phyloP scores from a whole-genome alignment of 805 yeast species.

The Candida insectorum region DNA sequence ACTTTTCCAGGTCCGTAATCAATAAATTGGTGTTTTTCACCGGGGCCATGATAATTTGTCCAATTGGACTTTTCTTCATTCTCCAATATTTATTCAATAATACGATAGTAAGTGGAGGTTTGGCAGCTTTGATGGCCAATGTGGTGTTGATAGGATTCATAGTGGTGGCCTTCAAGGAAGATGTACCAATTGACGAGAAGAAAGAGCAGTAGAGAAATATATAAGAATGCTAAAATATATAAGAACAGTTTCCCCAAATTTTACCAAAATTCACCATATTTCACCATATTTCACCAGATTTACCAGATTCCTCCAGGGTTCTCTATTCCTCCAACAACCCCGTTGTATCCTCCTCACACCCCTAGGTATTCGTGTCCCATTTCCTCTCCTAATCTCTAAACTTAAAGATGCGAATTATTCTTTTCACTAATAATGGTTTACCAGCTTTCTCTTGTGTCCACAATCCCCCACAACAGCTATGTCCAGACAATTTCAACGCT shows the following conservation, averaged over 20 bases:
- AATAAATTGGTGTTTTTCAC: slow-evolving; percentile 71
- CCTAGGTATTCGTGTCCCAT: too few species aligned
- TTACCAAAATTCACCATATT: too few species aligned
- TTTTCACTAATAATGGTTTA: slow-evolving; percentile 43
- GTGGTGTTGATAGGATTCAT: slow-evolving; percentile 71
- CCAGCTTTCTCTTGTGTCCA: slow-evolving; percentile 47
- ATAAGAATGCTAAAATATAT: slow-evolving; percentile 1
- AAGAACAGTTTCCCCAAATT: too few species aligned
- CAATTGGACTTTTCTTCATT: slow-evolving; percentile 59
- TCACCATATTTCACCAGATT: too few species aligned
- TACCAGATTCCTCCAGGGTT: too few species aligned
- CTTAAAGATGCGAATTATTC: slow-evolving; percentile 1
- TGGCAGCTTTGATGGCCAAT: slow-evolving; percentile 77
- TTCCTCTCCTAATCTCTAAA: neutral
- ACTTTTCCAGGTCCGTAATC: slow-evolving; percentile 51
- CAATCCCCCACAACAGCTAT: slow-evolving; percentile 40
- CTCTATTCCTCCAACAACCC: too few species aligned
- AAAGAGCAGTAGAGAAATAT: slow-evolving; percentile 33
- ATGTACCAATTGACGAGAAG: slow-evolving; percentile 35
- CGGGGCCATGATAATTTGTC: slow-evolving; percentile 69
- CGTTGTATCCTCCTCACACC: too few species aligned
- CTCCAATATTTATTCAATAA: slow-evolving; percentile 47
- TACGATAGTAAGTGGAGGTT: slow-evolving; percentile 70
- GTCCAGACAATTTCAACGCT: slow-evolving; percentile 45
- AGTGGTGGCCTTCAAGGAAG: slow-evolving; percentile 71